Percentiles rank a stretch among this genome's conserved stretches.
phyloP scores from a whole-genome alignment of 2,329 filamentous ascomycete species.

The Zasmidium citrigriseum region DNA sequence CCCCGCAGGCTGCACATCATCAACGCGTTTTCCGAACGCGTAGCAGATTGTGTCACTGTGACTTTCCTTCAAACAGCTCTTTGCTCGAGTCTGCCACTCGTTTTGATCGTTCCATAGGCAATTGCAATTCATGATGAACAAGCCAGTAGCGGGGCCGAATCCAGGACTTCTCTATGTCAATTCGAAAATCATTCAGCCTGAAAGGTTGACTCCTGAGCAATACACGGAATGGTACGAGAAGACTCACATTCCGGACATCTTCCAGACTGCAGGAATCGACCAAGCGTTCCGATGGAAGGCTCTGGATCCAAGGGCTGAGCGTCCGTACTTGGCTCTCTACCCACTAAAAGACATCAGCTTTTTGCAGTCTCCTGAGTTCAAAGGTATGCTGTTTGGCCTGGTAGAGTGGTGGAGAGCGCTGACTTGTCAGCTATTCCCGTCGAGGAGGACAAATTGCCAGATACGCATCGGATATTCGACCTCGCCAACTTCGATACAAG shows the following conservation, averaged over 20 bases:
- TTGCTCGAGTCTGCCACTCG: too few relatives aligned
- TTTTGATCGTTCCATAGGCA: too few relatives aligned
- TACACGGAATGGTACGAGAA: conserved; percentile 20
- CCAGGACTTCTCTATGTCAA: conserved; percentile 19
- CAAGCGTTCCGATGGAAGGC: conserved; percentile 16
- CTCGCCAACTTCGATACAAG: conserved; percentile 15
- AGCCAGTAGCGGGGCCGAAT: conserved; percentile 4
- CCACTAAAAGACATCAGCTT: conserved; percentile 16
- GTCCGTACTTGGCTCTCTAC: conserved; percentile 18
- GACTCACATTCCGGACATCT: conserved; percentile 20
- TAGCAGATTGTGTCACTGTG: too few relatives aligned
- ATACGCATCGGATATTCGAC: conserved; percentile 14
- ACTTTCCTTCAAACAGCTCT: too few relatives aligned
- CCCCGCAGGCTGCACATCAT: neutral
- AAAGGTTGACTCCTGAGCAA: conserved; percentile 7
- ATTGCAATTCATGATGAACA: conserved; percentile 12
- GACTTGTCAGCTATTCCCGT: conserved; percentile 15
- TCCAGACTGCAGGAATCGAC: conserved; percentile 15
- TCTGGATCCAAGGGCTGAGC: conserved; percentile 7
- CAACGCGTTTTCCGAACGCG: too few relatives aligned
- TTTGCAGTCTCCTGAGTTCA: conserved; percentile 14
- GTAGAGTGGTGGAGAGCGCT: neutral
- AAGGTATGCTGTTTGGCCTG: conserved; percentile 1
- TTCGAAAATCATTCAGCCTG: conserved; percentile 14
- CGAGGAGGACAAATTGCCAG: conserved; percentile 11